Percentiles rank a stretch among this genome's conserved stretches.
These are phyloP conservation scores for Hippophae tibetana DNA, from an alignment of 306 rosid species.

Conservation along the genomic window DNA sequence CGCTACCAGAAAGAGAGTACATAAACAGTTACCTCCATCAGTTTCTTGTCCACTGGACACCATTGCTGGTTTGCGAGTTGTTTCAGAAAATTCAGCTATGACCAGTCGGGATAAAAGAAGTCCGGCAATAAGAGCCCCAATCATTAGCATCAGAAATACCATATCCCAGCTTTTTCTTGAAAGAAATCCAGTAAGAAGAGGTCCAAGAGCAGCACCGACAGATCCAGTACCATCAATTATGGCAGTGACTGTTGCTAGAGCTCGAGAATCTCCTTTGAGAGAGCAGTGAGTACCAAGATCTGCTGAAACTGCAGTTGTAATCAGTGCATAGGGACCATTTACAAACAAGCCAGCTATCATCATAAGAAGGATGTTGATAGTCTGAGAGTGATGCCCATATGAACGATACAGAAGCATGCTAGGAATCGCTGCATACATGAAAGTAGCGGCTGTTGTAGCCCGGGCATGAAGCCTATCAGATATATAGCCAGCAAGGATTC, in stretches of 20 bases:
- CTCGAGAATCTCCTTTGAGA: slow-evolving; percentile 69
- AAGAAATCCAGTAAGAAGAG: slow-evolving; percentile 73
- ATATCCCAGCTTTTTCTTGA: slow-evolving; percentile 62
- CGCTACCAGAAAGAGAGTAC: not conserved
- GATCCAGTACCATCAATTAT: slow-evolving; percentile 88
- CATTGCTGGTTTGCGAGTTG: slow-evolving; percentile 22
- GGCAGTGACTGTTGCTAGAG: slow-evolving; percentile 78
- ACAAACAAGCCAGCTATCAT: slow-evolving; percentile 63
- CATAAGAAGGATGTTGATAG: slow-evolving; percentile 59
- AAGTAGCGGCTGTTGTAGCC: slow-evolving; percentile 66
- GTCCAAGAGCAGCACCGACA: slow-evolving; percentile 79
- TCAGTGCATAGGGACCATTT: slow-evolving; percentile 83
- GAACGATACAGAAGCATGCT: slow-evolving; percentile 46
- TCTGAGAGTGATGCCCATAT: slow-evolving; percentile 47
- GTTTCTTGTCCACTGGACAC: slow-evolving; percentile 21
- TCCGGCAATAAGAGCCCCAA: slow-evolving; percentile 64
- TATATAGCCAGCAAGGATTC: slow-evolving; percentile 74
- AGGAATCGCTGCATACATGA: slow-evolving; percentile 70
- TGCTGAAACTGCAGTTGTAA: slow-evolving; percentile 85
- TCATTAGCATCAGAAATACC: slow-evolving; percentile 51
- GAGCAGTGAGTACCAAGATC: slow-evolving; percentile 78
- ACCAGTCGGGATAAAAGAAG: slow-evolving; percentile 59
- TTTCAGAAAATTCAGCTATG: slow-evolving; percentile 49
- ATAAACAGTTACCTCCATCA: slow-evolving; percentile 37
- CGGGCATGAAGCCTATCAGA: slow-evolving; percentile 76